These are phyloP conservation scores for Xylaria palmicola DNA, from an alignment of 495 filamentous ascomycete genomes.

Conservation along the genomic window DNA sequence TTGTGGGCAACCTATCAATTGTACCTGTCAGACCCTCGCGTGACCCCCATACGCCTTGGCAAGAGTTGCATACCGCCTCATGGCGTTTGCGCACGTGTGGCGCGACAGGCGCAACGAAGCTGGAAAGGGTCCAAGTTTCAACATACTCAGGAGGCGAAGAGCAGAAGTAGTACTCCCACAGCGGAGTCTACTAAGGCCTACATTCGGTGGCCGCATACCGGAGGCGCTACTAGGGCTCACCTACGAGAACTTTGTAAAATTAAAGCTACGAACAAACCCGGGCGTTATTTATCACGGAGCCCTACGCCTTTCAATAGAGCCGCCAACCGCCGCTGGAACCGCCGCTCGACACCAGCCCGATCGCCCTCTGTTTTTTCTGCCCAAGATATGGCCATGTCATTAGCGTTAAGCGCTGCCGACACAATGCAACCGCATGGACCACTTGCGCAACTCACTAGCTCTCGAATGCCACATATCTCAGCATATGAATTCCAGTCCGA, in stretches of 20 bases:
- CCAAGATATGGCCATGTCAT: conserved; percentile 81
- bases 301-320: conserved; percentile 68
- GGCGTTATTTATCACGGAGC: conserved; percentile 67
- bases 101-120: conserved; percentile 76
- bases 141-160: conserved; percentile 41
- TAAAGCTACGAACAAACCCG: conserved; percentile 61
- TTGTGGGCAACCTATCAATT: conserved; percentile 87
- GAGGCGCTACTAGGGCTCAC: conserved; percentile 73
- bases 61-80: conserved; percentile 84
- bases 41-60: conserved; percentile 89
- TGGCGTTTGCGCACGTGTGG: conserved; percentile 86
- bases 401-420: conserved; percentile 75
- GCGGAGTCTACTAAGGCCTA: conserved; percentile 41
- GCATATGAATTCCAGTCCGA: conserved; percentile 3
- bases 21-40: conserved; percentile 87
- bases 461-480: conserved; percentile 30
- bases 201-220: conserved; percentile 76
- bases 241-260: conserved; percentile 80
- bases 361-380: conserved; percentile 52
- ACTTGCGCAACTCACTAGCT: conserved; percentile 56
- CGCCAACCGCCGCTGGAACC: conserved; percentile 46
- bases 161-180: conserved; percentile 68
- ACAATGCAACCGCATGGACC: conserved; percentile 73
- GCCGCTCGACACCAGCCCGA: conserved; percentile 37
- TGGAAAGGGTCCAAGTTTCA: conserved; percentile 66